Conservation (phyloP, 2,329 filamentous ascomycete species). For the Beauveria rudraprayagi region DNA sequence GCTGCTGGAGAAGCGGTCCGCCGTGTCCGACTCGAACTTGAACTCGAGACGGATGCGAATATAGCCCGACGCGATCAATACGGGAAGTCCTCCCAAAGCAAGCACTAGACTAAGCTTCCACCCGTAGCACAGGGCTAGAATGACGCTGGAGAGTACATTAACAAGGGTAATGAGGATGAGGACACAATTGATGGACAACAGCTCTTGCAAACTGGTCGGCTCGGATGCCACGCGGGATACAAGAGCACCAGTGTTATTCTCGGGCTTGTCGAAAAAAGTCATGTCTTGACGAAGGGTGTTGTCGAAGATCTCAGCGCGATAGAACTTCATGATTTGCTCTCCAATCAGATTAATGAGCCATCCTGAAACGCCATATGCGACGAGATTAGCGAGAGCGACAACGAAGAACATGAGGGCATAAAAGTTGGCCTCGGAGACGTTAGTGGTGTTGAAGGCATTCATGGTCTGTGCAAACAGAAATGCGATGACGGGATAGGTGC, state of each 20-base stretch:
- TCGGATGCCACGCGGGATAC: constrained; percentile 30
- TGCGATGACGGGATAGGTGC: constrained; percentile 32
- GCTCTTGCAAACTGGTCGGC: constrained; percentile 40
- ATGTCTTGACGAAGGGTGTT: constrained; percentile 49
- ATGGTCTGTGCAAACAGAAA: constrained; percentile 32
- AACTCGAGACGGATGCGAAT: constrained; percentile 40
- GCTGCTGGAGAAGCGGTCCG: constrained; percentile 36
- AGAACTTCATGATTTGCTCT: constrained; percentile 26
- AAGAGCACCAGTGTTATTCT: constrained; percentile 31
- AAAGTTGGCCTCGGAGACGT: constrained; percentile 37
- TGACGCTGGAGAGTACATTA: constrained; percentile 36
- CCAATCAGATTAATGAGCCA: constrained; percentile 29
- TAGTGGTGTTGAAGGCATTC: constrained; percentile 26
- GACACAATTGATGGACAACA: constrained; percentile 40
- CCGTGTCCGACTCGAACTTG: constrained; percentile 36
- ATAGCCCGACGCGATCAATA: constrained; percentile 37
- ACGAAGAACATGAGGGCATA: constrained; percentile 50
- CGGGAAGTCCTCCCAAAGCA: constrained; percentile 36
- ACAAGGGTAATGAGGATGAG: constrained; percentile 39
- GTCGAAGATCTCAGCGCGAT: constrained; percentile 35
- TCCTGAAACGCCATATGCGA: constrained; percentile 33
- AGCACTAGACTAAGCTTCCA: constrained; percentile 45
- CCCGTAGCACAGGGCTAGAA: constrained; percentile 37
- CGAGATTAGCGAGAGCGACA: constrained; percentile 37
- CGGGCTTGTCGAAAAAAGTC: constrained; percentile 33